Conservation (phyloP, 305 asterid genomes). For the Ilex paraguariensis region DNA sequence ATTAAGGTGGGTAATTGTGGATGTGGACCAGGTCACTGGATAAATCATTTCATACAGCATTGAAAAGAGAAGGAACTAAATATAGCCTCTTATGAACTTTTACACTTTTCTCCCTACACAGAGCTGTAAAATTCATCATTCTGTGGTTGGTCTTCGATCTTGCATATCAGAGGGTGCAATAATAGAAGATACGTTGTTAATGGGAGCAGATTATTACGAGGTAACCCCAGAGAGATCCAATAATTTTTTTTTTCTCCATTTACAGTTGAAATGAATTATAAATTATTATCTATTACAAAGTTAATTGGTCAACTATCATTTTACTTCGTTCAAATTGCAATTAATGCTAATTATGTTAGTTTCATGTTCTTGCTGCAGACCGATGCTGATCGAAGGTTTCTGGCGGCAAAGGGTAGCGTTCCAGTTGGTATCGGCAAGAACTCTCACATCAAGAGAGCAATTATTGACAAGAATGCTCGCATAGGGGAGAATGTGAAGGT, state of each 20-base stretch:
- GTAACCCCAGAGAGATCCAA: constrained; percentile 12
- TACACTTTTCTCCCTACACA: constrained; percentile 15
- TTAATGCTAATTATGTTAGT: neutral
- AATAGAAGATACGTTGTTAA: constrained; percentile 56
- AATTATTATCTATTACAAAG: too few relatives aligned
- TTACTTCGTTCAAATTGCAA: neutral
- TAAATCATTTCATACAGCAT: too few relatives aligned
- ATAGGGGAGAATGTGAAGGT: constrained; percentile 58
- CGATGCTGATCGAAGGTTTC: constrained; percentile 42
- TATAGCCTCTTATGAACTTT: neutral
- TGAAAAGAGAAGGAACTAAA: too few relatives aligned
- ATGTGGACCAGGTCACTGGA: too few relatives aligned
- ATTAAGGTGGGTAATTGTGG: constrained; percentile 30
- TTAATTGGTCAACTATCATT: too few relatives aligned
- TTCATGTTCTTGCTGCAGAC: constrained; percentile 33
- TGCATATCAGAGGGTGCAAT: constrained; percentile 74
- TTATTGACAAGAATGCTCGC: constrained; percentile 68
- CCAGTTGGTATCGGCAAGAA: constrained; percentile 62
- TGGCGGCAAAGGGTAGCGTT: constrained; percentile 50
- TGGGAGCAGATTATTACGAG: constrained; percentile 84
- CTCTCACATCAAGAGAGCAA: constrained; percentile 55
- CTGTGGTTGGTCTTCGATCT: constrained; percentile 62
- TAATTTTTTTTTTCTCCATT: neutral
- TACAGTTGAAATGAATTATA: neutral
- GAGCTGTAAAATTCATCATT: constrained; percentile 65